These are phyloP conservation scores for Xylariaceae sp. DNA, from an alignment of 2,329 filamentous ascomycete genomes.

Conservation along the genomic window DNA sequence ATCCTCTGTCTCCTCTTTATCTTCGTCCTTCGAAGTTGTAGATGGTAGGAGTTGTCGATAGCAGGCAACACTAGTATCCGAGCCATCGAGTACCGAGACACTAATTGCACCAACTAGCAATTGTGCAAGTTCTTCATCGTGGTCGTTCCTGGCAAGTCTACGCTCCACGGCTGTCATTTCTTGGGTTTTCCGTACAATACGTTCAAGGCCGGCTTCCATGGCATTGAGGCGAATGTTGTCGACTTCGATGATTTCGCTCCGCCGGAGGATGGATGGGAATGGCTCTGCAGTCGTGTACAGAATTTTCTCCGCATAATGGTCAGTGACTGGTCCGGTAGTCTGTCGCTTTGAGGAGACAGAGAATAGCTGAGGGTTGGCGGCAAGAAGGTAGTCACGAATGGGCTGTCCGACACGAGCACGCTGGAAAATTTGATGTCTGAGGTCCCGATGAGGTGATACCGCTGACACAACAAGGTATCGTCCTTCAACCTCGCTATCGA, in stretches of 20 bases:
- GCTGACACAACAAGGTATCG: constrained; percentile 83
- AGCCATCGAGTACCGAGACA: constrained; percentile 69
- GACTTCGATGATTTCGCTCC: constrained; percentile 75
- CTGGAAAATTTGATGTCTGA: constrained; percentile 80
- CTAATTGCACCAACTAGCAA: constrained; percentile 71
- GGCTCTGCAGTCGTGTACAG: constrained; percentile 78
- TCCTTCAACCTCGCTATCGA: constrained; percentile 78
- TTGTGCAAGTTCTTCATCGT: constrained; percentile 65
- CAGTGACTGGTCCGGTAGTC: constrained; percentile 63
- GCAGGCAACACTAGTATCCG: constrained; percentile 71
- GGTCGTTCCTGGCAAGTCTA: constrained; percentile 67
- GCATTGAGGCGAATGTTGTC: constrained; percentile 66
- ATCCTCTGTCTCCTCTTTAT: constrained; percentile 37
- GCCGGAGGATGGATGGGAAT: constrained; percentile 86
- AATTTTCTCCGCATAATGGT: constrained; percentile 78
- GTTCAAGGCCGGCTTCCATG: constrained; percentile 84
- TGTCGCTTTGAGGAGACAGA: constrained; percentile 70
- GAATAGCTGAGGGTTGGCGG: constrained; percentile 73
- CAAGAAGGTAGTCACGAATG: constrained; percentile 76
- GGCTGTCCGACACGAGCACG: constrained; percentile 77
- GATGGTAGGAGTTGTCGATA: constrained; percentile 72
- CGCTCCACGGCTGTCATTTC: constrained; percentile 77
- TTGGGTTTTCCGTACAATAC: constrained; percentile 84
- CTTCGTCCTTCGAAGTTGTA: constrained; percentile 40
- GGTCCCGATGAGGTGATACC: constrained; percentile 77